Conservation (phyloP, 805 yeast genomes). For the Cyberlindnera meyerae region DNA sequence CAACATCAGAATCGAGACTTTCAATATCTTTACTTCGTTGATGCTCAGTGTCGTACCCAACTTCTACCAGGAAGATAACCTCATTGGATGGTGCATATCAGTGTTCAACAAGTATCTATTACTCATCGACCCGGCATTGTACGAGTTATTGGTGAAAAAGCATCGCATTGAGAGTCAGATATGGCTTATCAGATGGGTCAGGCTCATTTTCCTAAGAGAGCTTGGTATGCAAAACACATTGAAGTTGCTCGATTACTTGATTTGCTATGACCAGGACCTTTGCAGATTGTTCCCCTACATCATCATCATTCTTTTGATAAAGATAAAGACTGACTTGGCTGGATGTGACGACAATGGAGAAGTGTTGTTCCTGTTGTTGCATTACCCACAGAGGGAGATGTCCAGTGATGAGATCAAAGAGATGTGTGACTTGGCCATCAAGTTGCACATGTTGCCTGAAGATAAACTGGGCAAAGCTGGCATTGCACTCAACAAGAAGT, state of each 20-base stretch:
- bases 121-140: slow-evolving; percentile 43
- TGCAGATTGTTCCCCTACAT: slow-evolving; percentile 35
- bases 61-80: slow-evolving; percentile 38
- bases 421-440: slow-evolving; percentile 31
- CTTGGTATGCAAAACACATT: slow-evolving; percentile 34
- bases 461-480: slow-evolving; percentile 35
- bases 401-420: slow-evolving; percentile 27
- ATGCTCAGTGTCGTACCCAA: slow-evolving; percentile 38
- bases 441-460: slow-evolving; percentile 30
- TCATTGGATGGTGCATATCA: slow-evolving; percentile 39
- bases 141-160: slow-evolving; percentile 39
- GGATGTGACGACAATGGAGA: slow-evolving; percentile 45
- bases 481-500: slow-evolving; percentile 34
- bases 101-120: slow-evolving; percentile 37
- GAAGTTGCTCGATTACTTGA: slow-evolving; percentile 39
- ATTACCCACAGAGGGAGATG: slow-evolving; percentile 34
- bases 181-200: slow-evolving; percentile 47
- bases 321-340: slow-evolving; percentile 39
- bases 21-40: slow-evolving; percentile 41
- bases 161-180: slow-evolving; percentile 43
- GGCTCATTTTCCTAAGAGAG: slow-evolving; percentile 42
- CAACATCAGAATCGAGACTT: slow-evolving; percentile 31
- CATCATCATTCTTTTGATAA: slow-evolving; percentile 37
- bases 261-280: slow-evolving; percentile 27
- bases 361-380: slow-evolving; percentile 38